A percentile compares a stretch with the other conserved stretches of the same genome.
These are phyloP conservation scores for Candida patagonica DNA, from an alignment of 805 yeast species.

Conservation along the genomic window DNA sequence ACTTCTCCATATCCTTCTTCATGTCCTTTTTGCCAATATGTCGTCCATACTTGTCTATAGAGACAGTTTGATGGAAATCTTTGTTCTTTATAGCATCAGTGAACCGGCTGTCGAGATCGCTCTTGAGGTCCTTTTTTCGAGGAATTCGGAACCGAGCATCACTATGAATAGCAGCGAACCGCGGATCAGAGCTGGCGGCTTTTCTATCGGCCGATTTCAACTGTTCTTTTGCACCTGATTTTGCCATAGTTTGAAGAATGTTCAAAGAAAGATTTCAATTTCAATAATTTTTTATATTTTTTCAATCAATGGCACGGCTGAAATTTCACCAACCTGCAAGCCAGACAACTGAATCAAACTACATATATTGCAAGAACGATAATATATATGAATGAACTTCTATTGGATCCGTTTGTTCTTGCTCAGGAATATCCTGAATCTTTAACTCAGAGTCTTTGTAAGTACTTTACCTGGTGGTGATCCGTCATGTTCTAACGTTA, in stretches of 20 bases:
- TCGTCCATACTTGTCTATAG: slow-evolving; percentile 84
- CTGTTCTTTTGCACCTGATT: neutral
- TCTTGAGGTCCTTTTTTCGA: slow-evolving; percentile 56
- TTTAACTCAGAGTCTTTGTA: slow-evolving; percentile 52
- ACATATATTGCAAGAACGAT: neutral
- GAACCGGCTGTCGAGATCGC: slow-evolving; percentile 80
- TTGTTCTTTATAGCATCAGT: slow-evolving; percentile 53
- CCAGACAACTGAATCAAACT: neutral
- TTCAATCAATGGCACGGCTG: neutral
- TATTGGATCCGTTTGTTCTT: slow-evolving; percentile 84
- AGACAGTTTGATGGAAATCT: slow-evolving; percentile 47
- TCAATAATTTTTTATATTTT: too few relatives aligned
- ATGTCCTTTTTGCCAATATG: slow-evolving; percentile 40
- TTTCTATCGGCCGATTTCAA: slow-evolving; percentile 4
- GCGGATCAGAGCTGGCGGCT: slow-evolving; percentile 50
- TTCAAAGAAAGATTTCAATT: too few relatives aligned
- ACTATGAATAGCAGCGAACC: slow-evolving; percentile 68
- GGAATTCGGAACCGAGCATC: slow-evolving; percentile 87
- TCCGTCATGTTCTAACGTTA: neutral
- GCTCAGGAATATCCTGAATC: slow-evolving; percentile 88
- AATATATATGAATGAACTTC: slow-evolving; percentile 56
- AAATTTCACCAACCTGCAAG: neutral
- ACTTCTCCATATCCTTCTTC: slow-evolving; percentile 51
- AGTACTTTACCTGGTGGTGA: slow-evolving; percentile 7
- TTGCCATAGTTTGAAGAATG: neutral